Base-by-base conservation (phyloP, 345 rosid genomes). In the Ceriops tagal region DNA sequence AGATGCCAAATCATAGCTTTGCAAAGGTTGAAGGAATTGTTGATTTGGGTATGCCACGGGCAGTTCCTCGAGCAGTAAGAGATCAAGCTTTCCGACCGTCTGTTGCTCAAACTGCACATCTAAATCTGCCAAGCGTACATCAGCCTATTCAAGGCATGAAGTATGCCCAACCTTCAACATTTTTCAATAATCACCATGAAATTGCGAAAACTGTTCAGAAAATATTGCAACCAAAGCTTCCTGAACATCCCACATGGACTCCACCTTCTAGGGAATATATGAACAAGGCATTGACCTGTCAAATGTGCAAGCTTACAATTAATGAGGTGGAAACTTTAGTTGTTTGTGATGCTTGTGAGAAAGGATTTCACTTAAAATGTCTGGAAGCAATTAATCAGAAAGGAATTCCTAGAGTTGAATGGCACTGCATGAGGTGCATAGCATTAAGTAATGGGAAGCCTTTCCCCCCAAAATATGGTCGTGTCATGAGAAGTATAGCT, bases 191-290 rank as follows among this genome's bases (percentile, higher is more conserved):
- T 77, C 96, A 89, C 82, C 69, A 49, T 64, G 96, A 87, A 75
- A 88, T 92, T 82, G 89, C 88, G 35, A 88, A 79, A 84, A 75
- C 81, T 67, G 80, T 95, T 79, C 89, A 89, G 67, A 87, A 84
- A 79, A 22, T 88, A 71, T 72, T 90, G 78, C 89, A 82, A 60
- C 89, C 92, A 59, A 76, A 68, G 78, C 82, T 76, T 80, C 88
- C 89, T 10, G 80, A 85, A 70, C 80, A 60, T 70, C 89, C 96
- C 62, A 66, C 92, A 18, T 95, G 97, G 99, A 85, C 77, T 81
- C 96, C 91, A 31, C 99, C 99, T 75, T 95, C 99, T 62, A 88
- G 96, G 73, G 97, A 88, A 64, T 95, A 88, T 77, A 90, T 95
- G 96, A 83, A 72, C 68, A 92, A 83, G 79, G 79, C 91, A 31